Base-by-base conservation (phyloP, 768 basidiomycete genomes). In the Mycena vulgaris region DNA sequence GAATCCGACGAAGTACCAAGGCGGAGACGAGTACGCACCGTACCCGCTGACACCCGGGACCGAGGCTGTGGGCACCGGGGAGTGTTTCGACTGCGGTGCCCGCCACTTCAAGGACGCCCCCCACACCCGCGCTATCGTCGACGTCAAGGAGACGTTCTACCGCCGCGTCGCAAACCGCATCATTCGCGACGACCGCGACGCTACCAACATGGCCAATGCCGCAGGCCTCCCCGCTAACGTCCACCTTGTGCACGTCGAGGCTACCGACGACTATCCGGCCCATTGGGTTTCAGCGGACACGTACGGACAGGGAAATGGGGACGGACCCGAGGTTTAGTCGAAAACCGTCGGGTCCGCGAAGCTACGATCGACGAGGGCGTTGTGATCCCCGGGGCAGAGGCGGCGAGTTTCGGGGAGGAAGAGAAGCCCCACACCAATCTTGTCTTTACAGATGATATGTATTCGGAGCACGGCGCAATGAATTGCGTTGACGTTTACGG, bases 171-270 rank as follows among this genome's bases (percentile, higher is more conserved):
- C 60, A 37, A 62, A 62, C 35, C 60, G 60, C 3, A 62, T 62
- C 33, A 62, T 62, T 19, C 47, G 72, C 72, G 3, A 68, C 67
- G 7, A 75, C 72, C 72, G 73, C 69, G 28, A 68, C 19, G 60
- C 60, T 7, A 62, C 60, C 60, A 51, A 51, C 23, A 33, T 62
- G 30, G 60, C 60, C 14, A 62, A 62, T 21, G 60, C 60, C n/a
- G 47, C 47, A 11, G 47, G 47, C 23, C 47, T 48, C 14, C 61
- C 61, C 23, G 49, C 61, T 10, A 52, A 51, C 49, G 27, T 63
- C 48, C 30, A 63, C 33, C 33, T 63, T 33, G 61, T 63, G 48
- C 47, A 49, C 13, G 47, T 62, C 23, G 61, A 63, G 49, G 49
- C 61, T 13, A 63, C 48, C 14, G 33, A 17, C 5, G 48, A 63